phyloP scores from a whole-genome alignment of 192 early-diverging fungal genomes.

The Mortierella hygrophila region DNA sequence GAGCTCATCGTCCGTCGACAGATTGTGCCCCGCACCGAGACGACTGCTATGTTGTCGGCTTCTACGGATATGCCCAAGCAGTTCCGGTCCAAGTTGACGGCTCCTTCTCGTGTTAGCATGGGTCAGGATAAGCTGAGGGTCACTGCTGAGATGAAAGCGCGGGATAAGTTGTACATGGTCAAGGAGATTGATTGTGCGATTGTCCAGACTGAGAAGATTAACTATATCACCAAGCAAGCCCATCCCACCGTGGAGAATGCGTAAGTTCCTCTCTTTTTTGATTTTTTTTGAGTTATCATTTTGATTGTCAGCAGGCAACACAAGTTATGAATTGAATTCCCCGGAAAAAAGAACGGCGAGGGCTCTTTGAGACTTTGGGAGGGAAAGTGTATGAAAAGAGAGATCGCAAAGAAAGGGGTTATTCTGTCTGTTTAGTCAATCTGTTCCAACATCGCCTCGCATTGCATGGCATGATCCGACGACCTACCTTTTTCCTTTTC shows the following conservation, averaged over 20 bases:
- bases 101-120: slow-evolving; percentile 17
- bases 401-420: too few relatives aligned
- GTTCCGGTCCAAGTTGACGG: slow-evolving; percentile 35
- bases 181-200: slow-evolving; percentile 40
- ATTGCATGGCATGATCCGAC: not conserved
- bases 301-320: not conserved
- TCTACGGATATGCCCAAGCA: slow-evolving; percentile 28
- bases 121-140: slow-evolving; percentile 12
- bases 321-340: not conserved
- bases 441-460: not conserved
- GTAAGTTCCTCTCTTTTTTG: slow-evolving; percentile 23
- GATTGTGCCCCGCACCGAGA: not conserved
- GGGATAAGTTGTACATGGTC: slow-evolving; percentile 40
- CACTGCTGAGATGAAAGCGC: slow-evolving; percentile 38
- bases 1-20: slow-evolving; percentile 33
- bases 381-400: not conserved
- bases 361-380: not conserved
- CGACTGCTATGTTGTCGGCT: not conserved
- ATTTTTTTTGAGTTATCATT: not conserved
- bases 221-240: slow-evolving; percentile 20
- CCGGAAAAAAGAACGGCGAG: not conserved
- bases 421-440: not conserved
- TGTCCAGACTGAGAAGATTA: slow-evolving; percentile 45
- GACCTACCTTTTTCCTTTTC: not conserved
- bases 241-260: slow-evolving; percentile 42